A percentile compares a stretch with the other conserved stretches of the same genome.
These are phyloP conservation scores for Russula sp. DNA, from an alignment of 768 basidiomycete species.

Conservation along the genomic window DNA sequence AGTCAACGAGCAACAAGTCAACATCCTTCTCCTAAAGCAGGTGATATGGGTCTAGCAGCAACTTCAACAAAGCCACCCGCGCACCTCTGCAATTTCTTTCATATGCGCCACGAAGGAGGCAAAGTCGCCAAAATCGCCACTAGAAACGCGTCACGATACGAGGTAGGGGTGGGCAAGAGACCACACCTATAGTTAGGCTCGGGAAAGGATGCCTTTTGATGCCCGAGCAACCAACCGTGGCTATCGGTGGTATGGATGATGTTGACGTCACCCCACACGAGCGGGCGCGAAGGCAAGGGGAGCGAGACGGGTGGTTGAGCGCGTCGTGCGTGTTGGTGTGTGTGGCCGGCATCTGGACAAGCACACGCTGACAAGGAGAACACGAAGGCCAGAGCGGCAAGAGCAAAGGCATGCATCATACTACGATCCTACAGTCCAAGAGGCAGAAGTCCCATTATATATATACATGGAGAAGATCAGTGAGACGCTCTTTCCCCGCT, in stretches of 20 bases:
- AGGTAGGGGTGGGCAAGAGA: too few relatives aligned
- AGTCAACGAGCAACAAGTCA: constrained; percentile 78
- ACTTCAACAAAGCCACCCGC: constrained; percentile 10
- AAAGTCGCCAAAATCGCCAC: constrained; percentile 74
- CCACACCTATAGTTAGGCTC: constrained; percentile 68
- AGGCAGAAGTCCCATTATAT: not conserved
- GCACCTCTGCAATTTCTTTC: constrained; percentile 63
- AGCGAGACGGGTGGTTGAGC: constrained; percentile 39
- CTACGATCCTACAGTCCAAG: not conserved
- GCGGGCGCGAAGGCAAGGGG: constrained; percentile 53
- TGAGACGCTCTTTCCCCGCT: not conserved
- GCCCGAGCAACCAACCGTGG: constrained; percentile 78
- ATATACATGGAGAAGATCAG: not conserved
- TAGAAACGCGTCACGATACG: constrained; percentile 9
- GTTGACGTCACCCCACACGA: constrained; percentile 88
- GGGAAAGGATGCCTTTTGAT: constrained; percentile 66
- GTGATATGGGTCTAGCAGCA: not conserved
- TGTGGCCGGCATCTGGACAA: constrained; percentile 17
- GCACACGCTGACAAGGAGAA: constrained; percentile 23
- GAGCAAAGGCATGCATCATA: not conserved
- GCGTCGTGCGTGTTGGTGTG: constrained; percentile 33
- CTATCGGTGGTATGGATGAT: constrained; percentile 84
- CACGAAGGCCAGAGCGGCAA: constrained; percentile 12
- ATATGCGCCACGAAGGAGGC: constrained; percentile 81
- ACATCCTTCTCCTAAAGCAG: constrained; percentile 55